Evolutionary conservation across 2,329 filamentous ascomycete genomes (phyloP), one percentile per base, ranked within the genome.

Genomic region (Alternaria sp.): DNA sequence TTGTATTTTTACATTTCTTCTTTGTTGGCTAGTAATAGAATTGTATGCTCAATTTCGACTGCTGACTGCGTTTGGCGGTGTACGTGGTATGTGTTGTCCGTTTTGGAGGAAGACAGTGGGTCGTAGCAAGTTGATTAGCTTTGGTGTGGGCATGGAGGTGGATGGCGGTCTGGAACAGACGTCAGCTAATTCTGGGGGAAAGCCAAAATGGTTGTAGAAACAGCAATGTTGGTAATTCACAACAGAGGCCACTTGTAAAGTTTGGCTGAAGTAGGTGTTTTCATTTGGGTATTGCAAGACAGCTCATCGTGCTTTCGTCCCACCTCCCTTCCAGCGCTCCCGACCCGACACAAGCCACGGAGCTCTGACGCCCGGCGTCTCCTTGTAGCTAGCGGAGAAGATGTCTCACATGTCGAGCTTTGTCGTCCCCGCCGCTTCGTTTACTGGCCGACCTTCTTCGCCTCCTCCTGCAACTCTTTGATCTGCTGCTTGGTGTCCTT

Each of bases 391-490:
- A 27, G n/a, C 1, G 20, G 43, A 8, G 27, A 14, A 12, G 12
- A 11, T 16, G 8, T 36, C 22, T 40, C 45, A 25, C 49, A 12
- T 16, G 14, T 41, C 18, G 9, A 16, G 10, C 22, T 18, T 18
- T 7, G 18, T 11, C 18, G 10, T 45, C 32, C 20, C 45, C 5
- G 14, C n/a, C 14, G 2, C 5, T 5, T 22, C 9, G 5, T 41
- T 38, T 51, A 60, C 18, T 51, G 58, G 11, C 46, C 38, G 28
- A 60, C 66, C 67, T 80, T 75, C 59, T 78, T 78, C 2, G 80
- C 75, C 75, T 83, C 75, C 71, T 83, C 77, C 69, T 84, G 82
- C 54, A 84, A 66, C 57, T 83, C 78, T 71, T 81, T 77, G 62
- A 83, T 82, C 38, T 80, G 78, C 53, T 79, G 67, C 28, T 78